Base-by-base conservation (phyloP, 495 filamentous ascomycete species). In the Penicillium cosmopolitanum region DNA sequence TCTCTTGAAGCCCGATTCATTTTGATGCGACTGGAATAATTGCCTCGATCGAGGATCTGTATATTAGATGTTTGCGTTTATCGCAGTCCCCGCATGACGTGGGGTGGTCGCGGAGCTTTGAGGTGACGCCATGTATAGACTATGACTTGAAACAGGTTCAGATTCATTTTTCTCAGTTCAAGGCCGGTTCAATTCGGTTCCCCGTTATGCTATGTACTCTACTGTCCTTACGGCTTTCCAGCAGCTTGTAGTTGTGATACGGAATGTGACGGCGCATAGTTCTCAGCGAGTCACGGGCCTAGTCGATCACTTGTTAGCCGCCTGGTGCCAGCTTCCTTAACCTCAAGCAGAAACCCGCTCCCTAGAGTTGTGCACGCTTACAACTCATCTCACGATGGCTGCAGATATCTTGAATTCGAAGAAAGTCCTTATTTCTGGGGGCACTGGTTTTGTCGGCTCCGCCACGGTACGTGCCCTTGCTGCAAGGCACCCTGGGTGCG, bases 391-490 rank as follows among this genome's bases (percentile, higher is more conserved):
- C 46, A 38, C n/a, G 60, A 64, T 58, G 60, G 40, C 42, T 44
- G 42, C 51, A 12, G 18, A 28, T 2, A 28, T 56, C 10, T 52
- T 74, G 10, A 23, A 25, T n/a, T 57, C 59, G 5, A 63, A 57
- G 28, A 72, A 64, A 10, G 71, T 86, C 55, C 63, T 87, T 9
- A 69, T 87, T 38, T 84, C 84, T 35, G 84, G 84, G 18, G 84
- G 84, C 47, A 73, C 72, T 9, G 82, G 82, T 5, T 82, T 84
- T 64, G 70, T 84, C 15, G 81, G 81, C 34, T 69, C 74, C 35
- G 73, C 74, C 18, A 80, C 70, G 8, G 74, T 78, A 18, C 66
- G 73, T 48, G 76, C 78, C 33, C 51, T 82, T 21, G 69, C 65
- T 54, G 74, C 74, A 57, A 75, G 74, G 51, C 65, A 82, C 62